Base-by-base conservation (phyloP, 371 early-diverging fungal species). In the Nosema muscidifuracis region DNA sequence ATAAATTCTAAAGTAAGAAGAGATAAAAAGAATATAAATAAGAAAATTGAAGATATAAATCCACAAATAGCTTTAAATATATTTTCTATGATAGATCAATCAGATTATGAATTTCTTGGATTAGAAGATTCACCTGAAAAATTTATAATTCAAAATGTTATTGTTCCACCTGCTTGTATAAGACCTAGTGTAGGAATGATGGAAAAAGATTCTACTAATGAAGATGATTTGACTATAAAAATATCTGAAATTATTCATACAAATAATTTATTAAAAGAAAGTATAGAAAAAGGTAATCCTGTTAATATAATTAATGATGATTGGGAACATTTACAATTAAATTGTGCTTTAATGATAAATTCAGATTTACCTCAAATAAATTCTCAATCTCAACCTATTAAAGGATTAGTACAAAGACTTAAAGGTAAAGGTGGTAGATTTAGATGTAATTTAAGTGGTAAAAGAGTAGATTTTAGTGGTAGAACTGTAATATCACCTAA, bases 341-440 rank as follows among this genome's bases (percentile, higher is more conserved):
- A 91, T 24, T 89, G 89, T 44, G 94, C 93, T 53, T 89, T 93
- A 89, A 93, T 92, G 78, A 92, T 99, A 74, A 95, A 93, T 83
- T 88, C 90, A 76, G 95, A 96, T 72, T 84, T 95, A 34, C 94
- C 97, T 24, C 86, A 86, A 34, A 74, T 50, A 15, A 43, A 50
- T 42, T 36, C 20, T 73, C 81, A 80, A 65, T 78, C 76, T 22
- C 85, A 85, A 71, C 86, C 85, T 64, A 86, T 87, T 56, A 81
- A 85, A 77, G 95, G 95, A 73, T 87, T 97, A 47, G 90, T 92
- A 64, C 96, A 95, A 83, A 87, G 99, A 67, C 84, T 99, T 63
- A 99, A 97, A 87, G 99, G 99, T 55, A 99, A 99, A 81, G 91
- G 92, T 73, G 99, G 99, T 69, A 89, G 99, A 67, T 96, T 99